Evolutionary conservation across 495 filamentous ascomycete species (phyloP), one percentile per base, ranked within the genome.

Genomic region (Podospora conica): DNA sequence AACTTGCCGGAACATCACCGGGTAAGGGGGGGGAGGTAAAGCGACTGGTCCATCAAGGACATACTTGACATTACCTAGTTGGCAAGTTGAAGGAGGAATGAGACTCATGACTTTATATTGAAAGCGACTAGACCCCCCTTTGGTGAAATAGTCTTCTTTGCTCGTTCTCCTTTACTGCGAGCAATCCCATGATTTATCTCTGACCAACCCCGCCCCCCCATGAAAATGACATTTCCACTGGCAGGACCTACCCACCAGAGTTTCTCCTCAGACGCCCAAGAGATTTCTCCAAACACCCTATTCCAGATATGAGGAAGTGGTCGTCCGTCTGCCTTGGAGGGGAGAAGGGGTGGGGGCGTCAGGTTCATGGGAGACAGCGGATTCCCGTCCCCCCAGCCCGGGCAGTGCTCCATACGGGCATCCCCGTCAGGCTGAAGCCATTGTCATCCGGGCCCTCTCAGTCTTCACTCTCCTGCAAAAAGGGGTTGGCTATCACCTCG

Each of bases 401-500:
- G 6, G 15, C 55, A 15, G 56, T n/a, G 29, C 58, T 20, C 12
- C 54, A 9, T 18, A 9, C 18, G 29, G 7, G 18, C 21, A 8
- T 53, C 24, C 21, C 4, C 22, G 12, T 33, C 15, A 15, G 22
- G 3, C 40, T 22, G n/a, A 1, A 23, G 28, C 59, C 10, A 2
- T 53, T 55, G 15, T 24, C 18, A n/a, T n/a, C 22, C 20, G 5
- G 48, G 60, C 53, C 55, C 65, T 61, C 31, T 68, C 76, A 63
- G 29, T 76, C 76, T 40, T 90, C 88, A 60, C 91, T 89, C 18
- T 82, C 80, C 69, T 90, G 85, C 66, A 89, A 76, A 73, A 98
- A 98, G 0, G 95, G 95, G 78, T 98, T 98, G 68, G 90, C 85
- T 71, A 98, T 98, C 79, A 93, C 88, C 76, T 97, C 92, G 75